These are phyloP conservation scores for Claviceps fusiformis DNA, from an alignment of 2,329 filamentous ascomycete genomes.

Conservation along the genomic window DNA sequence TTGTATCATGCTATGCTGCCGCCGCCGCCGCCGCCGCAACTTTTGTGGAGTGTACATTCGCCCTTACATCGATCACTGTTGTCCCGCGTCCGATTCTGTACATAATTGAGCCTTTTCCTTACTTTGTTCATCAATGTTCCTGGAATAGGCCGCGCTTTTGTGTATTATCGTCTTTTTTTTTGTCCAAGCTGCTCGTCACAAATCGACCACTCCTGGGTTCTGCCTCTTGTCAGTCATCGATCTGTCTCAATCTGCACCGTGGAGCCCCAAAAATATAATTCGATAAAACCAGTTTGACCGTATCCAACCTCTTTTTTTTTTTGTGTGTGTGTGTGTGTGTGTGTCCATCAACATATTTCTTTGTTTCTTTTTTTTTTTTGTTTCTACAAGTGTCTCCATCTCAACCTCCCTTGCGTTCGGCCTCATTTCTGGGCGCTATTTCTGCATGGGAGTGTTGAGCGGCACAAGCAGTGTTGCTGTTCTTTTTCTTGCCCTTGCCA, in stretches of 20 bases:
- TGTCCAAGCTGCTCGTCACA: not conserved
- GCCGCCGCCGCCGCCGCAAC: not conserved
- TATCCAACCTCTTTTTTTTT: constrained; percentile 5
- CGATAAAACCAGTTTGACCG: constrained; percentile 2
- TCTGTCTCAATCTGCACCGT: not conserved
- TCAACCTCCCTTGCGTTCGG: constrained; percentile 46
- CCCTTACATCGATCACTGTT: not conserved
- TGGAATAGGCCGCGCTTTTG: not conserved
- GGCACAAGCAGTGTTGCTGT: constrained; percentile 31
- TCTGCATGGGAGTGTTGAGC: constrained; percentile 30
- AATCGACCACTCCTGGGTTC: not conserved
- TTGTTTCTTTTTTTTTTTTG: not conserved
- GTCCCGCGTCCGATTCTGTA: not conserved
- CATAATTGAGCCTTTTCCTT: not conserved
- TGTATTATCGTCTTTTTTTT: not conserved
- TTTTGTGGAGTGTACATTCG: not conserved
- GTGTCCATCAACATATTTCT: too few species aligned
- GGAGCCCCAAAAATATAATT: constrained; percentile 3
- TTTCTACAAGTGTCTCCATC: not conserved
- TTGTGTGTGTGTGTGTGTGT: not conserved
- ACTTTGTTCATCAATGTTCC: not conserved
- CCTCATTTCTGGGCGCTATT: constrained; percentile 41
- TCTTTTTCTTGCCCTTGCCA: constrained; percentile 34
- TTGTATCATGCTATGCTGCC: not conserved
- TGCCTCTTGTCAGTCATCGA: constrained; percentile 3